Evolutionary conservation across 306 rosid genomes (phyloP).

Genomic region (Ammopiptanthus mongolicus): DNA sequence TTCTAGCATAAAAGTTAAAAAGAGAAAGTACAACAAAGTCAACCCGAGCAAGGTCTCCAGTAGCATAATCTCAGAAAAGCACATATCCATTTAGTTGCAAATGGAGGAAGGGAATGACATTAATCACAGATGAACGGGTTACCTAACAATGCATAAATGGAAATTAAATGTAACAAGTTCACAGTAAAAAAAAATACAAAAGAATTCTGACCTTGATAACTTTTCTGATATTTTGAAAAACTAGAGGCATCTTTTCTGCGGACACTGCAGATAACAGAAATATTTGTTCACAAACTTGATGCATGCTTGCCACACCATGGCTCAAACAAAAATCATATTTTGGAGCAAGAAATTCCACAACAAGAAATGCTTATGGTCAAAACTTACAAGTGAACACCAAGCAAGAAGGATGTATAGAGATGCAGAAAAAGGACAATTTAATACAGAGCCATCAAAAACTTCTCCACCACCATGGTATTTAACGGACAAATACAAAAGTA

Average conservation of each 20-base stretch:
- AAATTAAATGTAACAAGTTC: constrained; percentile 4
- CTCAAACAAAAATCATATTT: no score
- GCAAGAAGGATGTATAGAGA: no score
- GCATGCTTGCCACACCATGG: no score
- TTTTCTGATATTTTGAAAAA: constrained; percentile 66
- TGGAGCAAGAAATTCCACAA: no score
- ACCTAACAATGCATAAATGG: neutral
- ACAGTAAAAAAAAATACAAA: neutral
- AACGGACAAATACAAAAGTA: no score
- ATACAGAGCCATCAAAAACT: no score
- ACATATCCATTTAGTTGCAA: constrained; percentile 70
- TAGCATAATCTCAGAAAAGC: constrained; percentile 83
- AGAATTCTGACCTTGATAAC: no score
- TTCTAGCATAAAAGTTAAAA: no score
- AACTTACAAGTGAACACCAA: no score
- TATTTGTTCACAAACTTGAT: constrained; percentile 88
- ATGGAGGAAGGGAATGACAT: constrained; percentile 19
- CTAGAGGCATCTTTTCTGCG: constrained; percentile 83
- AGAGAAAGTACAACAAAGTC: constrained; percentile 10
- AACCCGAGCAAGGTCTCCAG: constrained; percentile 98
- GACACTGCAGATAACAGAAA: constrained; percentile 95
- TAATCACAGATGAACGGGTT: constrained; percentile 14
- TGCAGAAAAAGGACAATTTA: no score
- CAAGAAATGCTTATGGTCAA: no score
- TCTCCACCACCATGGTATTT: no score